These are phyloP conservation scores for Aspergillus leporis DNA, from an alignment of 495 filamentous ascomycete genomes.

Conservation along the genomic window DNA sequence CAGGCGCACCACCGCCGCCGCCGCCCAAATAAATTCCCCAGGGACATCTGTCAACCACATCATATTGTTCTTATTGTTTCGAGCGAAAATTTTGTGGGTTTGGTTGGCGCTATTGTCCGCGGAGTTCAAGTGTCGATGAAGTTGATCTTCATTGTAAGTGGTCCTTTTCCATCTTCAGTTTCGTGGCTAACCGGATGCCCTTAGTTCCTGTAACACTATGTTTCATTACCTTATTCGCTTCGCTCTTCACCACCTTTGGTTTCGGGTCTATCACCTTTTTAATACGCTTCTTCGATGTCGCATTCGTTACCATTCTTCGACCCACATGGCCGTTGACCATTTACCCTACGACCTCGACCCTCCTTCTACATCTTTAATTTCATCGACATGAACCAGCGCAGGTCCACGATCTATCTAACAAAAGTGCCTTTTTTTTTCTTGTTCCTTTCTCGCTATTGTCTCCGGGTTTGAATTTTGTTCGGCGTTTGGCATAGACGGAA, in stretches of 20 bases:
- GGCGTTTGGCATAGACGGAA: conserved; percentile 50
- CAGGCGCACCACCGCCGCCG: conserved; percentile 51
- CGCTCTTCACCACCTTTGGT: conserved; percentile 22
- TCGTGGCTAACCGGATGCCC: conserved; percentile 27
- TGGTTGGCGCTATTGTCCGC: conserved; percentile 29
- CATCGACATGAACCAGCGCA: conserved; percentile 30
- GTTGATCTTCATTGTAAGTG: conserved; percentile 37
- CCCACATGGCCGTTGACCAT: conserved; percentile 15
- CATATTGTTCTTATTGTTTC: conserved; percentile 24
- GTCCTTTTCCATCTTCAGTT: conserved; percentile 8
- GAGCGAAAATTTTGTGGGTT: conserved; percentile 30
- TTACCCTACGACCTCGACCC: conserved; percentile 12
- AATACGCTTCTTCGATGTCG: conserved; percentile 28
- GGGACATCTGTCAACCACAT: conserved; percentile 28
- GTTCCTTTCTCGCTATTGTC: conserved; percentile 23
- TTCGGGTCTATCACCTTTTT: conserved; percentile 40
- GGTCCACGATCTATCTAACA: conserved; percentile 33
- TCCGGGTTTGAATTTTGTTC: conserved; percentile 23
- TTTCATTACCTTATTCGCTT: conserved; percentile 12
- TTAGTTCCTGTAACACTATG: conserved; percentile 45
- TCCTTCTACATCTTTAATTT: conserved; percentile 21
- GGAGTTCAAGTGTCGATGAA: conserved; percentile 38
- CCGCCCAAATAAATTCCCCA: conserved; percentile 33
- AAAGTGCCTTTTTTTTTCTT: conserved; percentile 27
- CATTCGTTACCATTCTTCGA: conserved; percentile 12